Conservation (phyloP, 805 yeast species). For the Nakazawaea pomicola region DNA sequence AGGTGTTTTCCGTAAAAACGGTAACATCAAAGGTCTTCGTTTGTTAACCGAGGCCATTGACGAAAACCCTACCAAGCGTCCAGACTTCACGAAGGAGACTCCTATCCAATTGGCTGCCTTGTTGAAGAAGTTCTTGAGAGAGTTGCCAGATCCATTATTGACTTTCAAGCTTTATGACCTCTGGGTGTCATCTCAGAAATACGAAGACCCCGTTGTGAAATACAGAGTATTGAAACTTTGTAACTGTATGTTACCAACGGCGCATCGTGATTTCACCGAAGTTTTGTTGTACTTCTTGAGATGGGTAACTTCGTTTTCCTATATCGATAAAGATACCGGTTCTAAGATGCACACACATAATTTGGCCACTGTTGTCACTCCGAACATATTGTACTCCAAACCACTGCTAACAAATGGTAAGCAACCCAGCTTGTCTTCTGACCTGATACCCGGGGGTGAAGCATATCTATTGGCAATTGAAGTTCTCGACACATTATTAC, state of each 20-base stretch:
- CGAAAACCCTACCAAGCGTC: slow-evolving; percentile 62
- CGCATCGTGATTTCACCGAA: slow-evolving; percentile 81
- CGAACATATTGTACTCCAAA: slow-evolving; percentile 72
- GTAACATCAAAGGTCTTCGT: slow-evolving; percentile 80
- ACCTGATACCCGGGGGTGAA: slow-evolving; percentile 42
- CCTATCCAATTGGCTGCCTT: slow-evolving; percentile 93
- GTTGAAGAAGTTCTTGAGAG: slow-evolving; percentile 86
- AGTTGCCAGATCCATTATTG: slow-evolving; percentile 86
- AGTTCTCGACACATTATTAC: slow-evolving; percentile 78
- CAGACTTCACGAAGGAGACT: slow-evolving; percentile 65
- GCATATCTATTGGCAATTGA: slow-evolving; percentile 86
- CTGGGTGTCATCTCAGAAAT: slow-evolving; percentile 69
- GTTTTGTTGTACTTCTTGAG: slow-evolving; percentile 79
- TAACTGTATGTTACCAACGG: slow-evolving; percentile 74
- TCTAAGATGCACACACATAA: slow-evolving; percentile 97
- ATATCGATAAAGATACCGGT: slow-evolving; percentile 76
- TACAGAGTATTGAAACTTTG: slow-evolving; percentile 55
- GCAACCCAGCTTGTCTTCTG: slow-evolving; percentile 16
- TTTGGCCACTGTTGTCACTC: slow-evolving; percentile 92
- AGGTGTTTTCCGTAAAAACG: slow-evolving; percentile 94
- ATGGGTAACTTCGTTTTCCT: slow-evolving; percentile 96
- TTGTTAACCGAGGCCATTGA: slow-evolving; percentile 73
- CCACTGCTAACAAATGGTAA: slow-evolving; percentile 26
- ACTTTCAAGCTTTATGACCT: slow-evolving; percentile 70
- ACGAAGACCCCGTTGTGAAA: slow-evolving; percentile 37